phyloP scores from a whole-genome alignment of 305 asterid genomes.

The Fraxinus albicans region DNA sequence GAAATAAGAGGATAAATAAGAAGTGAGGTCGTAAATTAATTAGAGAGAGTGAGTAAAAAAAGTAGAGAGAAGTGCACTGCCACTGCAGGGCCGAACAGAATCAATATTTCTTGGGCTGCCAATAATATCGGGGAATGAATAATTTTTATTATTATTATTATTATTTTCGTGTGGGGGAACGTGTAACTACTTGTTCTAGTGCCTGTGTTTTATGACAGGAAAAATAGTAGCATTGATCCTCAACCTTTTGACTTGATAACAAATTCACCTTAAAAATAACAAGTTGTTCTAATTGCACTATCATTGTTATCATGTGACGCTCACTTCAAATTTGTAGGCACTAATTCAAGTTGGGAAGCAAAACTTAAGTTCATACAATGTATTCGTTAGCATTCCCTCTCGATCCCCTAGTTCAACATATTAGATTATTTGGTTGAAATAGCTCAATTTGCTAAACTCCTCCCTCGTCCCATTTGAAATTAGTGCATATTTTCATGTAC shows the following conservation, averaged over 20 bases:
- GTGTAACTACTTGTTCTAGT: constrained; percentile 22
- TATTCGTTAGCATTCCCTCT: neutral
- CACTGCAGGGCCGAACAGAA: neutral
- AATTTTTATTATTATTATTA: neutral
- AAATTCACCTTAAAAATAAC: neutral
- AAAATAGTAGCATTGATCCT: constrained; percentile 1
- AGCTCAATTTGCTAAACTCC: neutral
- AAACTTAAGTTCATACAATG: neutral
- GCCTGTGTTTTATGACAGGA: constrained; percentile 19
- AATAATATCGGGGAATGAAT: constrained; percentile 28
- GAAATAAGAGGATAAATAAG: constrained; percentile 25
- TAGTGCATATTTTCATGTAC: neutral
- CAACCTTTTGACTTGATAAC: neutral
- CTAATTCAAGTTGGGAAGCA: neutral
- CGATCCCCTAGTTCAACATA: neutral
- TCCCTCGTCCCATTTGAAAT: neutral
- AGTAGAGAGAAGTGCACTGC: neutral
- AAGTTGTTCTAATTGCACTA: neutral
- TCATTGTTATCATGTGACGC: neutral
- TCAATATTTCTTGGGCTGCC: constrained; percentile 29
- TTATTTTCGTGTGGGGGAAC: constrained; percentile 16
- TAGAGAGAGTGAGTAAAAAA: neutral
- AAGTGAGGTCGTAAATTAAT: constrained; percentile 15
- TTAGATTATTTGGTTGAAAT: neutral
- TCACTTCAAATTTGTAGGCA: neutral